Evolutionary conservation across 331 rosid species (phyloP), one percentile per base, ranked within the genome.

Genomic region (Phaseolus coccineus): DNA sequence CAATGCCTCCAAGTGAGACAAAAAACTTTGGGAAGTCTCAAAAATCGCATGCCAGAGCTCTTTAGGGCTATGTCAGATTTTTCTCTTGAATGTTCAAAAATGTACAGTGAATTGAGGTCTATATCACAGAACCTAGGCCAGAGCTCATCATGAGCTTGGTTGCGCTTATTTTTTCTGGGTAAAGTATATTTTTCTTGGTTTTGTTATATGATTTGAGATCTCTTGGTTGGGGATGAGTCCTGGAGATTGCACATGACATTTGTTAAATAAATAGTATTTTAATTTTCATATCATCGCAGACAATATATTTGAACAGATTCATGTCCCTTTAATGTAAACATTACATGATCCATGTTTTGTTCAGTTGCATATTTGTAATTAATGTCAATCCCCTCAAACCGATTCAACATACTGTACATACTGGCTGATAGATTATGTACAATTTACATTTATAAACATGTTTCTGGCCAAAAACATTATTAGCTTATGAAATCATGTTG

Each of bases 21-120:
- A 66, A 96, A 96, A 89, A 85, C 99, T 33, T 52, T 93, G 57
- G 83, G 33, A 27, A 90, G 89, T 85, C 89, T 96, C 12, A 86
- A 81, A 84, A 84, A 67, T 76, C 85, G 88, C 77, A 81, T 93
- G 89, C 99, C 99, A 4, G 95, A 93, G 58, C 98, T 96, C 72
- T 93, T 93, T 65, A 74, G 92, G 86, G 89, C 89, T 8, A 70
- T 96, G 85, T 82, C 82, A 3, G 90, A 75, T 52, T 96, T 96
- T 33, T 77, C 98, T 40, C 57, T 35, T 27, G 86, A 80, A 22
- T 87, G 98, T 82, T 85, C 91, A 48, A 72, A 82, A 62, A 96
- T 96, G 94, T 96, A 90, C 88, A 82, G 74, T 28, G 72, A 78
- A 62, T 81, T 96, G 82, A 85, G 71, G 51, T 71, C 88, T 52